phyloP scores from a whole-genome alignment of 768 basidiomycete species.

The Gymnopilus dilepis region DNA sequence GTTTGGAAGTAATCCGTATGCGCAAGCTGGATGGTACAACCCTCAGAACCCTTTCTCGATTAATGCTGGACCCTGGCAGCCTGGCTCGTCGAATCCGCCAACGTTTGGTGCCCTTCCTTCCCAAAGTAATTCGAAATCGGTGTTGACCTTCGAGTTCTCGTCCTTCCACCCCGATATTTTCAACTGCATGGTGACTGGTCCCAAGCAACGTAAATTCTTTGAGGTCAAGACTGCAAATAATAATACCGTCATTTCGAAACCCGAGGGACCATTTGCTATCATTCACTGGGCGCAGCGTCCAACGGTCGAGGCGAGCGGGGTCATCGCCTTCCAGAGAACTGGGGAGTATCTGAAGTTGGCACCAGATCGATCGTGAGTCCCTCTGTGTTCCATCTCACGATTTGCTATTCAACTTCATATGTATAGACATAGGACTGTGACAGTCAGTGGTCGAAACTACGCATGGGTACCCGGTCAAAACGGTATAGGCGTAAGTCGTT shows the following conservation, averaged over 20 bases:
- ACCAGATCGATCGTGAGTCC: conserved; percentile 19
- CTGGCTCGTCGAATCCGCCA: conserved; percentile 21
- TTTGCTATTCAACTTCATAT: neutral
- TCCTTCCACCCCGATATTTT: conserved; percentile 46
- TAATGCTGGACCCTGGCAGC: conserved; percentile 21
- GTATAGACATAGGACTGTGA: conserved; percentile 23
- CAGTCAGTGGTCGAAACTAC: conserved; percentile 15
- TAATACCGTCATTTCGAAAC: conserved; percentile 18
- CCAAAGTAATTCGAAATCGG: conserved; percentile 15
- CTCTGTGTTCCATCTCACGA: neutral
- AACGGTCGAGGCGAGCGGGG: conserved; percentile 20
- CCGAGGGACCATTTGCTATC: conserved; percentile 18
- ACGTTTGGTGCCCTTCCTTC: conserved; percentile 32
- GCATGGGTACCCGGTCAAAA: conserved; percentile 22
- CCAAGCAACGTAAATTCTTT: conserved; percentile 46
- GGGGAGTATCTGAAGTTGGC: conserved; percentile 24
- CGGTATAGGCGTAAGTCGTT: conserved; percentile 18
- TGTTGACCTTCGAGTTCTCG: conserved; percentile 29
- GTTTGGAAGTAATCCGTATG: conserved; percentile 35
- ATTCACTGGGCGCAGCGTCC: conserved; percentile 25
- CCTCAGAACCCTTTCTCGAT: conserved; percentile 33
- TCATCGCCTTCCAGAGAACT: conserved; percentile 21
- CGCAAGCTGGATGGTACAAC: conserved; percentile 35
- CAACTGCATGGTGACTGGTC: conserved; percentile 49
- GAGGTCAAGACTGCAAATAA: conserved; percentile 30